phyloP scores from a whole-genome alignment of 495 filamentous ascomycete species.

The Penicillium herquei region DNA sequence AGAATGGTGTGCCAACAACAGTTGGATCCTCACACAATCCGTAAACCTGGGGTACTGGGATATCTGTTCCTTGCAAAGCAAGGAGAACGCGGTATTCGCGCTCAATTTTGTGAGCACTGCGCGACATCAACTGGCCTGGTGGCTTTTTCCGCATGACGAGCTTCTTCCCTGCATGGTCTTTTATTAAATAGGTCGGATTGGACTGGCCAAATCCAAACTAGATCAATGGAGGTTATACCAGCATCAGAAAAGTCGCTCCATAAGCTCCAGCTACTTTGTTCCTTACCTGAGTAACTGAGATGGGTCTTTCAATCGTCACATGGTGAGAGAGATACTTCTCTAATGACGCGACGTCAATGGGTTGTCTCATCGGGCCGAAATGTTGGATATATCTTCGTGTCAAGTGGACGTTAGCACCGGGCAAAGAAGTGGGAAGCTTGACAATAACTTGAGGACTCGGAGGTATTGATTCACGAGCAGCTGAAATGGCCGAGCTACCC shows the following conservation, averaged over 20 bases:
- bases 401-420: too few species aligned
- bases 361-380: not conserved
- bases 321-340: not conserved
- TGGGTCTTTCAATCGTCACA: not conserved
- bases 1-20: not conserved
- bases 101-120: not conserved
- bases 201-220: not conserved
- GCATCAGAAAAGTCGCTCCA: not conserved
- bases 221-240: not conserved
- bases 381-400: too few species aligned
- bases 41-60: not conserved
- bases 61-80: not conserved
- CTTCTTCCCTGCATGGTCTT: not conserved
- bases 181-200: slow-evolving; percentile 1
- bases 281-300: slow-evolving; percentile 2
- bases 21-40: not conserved
- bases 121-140: not conserved
- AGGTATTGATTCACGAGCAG: too few species aligned
- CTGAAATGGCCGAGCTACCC: too few species aligned
- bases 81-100: slow-evolving; percentile 1
- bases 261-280: not conserved
- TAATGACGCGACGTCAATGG: not conserved
- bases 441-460: too few species aligned
- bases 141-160: slow-evolving; percentile 1
- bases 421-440: too few species aligned